Conservation (phyloP, 2,329 filamentous ascomycete genomes). For the Penicillium sp. region DNA sequence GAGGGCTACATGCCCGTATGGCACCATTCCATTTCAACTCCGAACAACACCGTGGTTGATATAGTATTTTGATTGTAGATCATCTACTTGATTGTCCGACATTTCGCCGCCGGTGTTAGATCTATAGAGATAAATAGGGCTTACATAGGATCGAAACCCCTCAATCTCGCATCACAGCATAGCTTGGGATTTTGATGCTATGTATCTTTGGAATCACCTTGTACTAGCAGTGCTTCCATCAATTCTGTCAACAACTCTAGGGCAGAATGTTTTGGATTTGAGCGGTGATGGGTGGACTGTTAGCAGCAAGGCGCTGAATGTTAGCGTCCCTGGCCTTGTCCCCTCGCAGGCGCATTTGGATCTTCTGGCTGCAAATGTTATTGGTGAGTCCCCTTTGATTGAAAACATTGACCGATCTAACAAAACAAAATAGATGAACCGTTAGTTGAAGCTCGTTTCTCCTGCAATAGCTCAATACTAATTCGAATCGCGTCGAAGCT, state of each 20-base stretch:
- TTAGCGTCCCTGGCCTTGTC: slow-evolving; percentile 55
- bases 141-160: background rate
- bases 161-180: background rate
- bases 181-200: slow-evolving; percentile 5
- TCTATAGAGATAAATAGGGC: background rate
- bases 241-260: slow-evolving; percentile 12
- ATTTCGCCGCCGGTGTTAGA: background rate
- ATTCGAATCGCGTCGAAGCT: slow-evolving; percentile 28
- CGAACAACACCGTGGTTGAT: background rate
- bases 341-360: slow-evolving; percentile 63
- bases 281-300: slow-evolving; percentile 48
- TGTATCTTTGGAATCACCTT: slow-evolving; percentile 21
- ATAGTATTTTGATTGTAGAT: background rate
- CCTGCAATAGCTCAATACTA: slow-evolving; percentile 2
- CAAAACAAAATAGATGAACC: slow-evolving; percentile 31
- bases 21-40: background rate
- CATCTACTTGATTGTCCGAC: background rate
- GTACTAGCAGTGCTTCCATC: slow-evolving; percentile 20
- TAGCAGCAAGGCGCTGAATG: slow-evolving; percentile 48
- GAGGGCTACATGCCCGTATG: background rate
- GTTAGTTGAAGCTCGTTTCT: slow-evolving; percentile 24
- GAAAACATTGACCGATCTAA: background rate
- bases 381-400: slow-evolving; percentile 45
- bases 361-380: slow-evolving; percentile 54
- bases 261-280: slow-evolving; percentile 44